Percentiles rank a stretch among this genome's conserved stretches.
Evolutionary conservation across 148 eudicot genomes (phyloP).

Genomic region (Rhododendron molle): DNA sequence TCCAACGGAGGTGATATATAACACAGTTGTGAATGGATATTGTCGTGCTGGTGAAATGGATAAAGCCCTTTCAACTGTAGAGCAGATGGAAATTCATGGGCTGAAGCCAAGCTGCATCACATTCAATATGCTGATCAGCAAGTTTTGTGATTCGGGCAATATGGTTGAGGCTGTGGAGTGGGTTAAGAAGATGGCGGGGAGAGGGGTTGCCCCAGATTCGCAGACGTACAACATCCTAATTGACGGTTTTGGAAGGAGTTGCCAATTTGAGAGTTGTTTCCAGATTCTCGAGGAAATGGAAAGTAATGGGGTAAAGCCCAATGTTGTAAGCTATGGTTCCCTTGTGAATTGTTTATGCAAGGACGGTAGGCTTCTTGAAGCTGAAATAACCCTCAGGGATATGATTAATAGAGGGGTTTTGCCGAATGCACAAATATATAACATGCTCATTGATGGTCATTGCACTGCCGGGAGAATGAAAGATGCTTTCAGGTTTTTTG

Average conservation of each 20-base stretch:
- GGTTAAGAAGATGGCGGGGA: constrained; percentile 59
- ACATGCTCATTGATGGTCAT: constrained; percentile 68
- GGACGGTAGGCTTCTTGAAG: constrained; percentile 67
- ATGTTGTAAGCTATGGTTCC: constrained; percentile 71
- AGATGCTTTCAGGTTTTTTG: constrained; percentile 45
- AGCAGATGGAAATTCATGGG: constrained; percentile 50
- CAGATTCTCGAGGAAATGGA: constrained; percentile 68
- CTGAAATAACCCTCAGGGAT: constrained; percentile 56
- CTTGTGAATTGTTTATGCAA: constrained; percentile 67
- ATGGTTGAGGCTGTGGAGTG: constrained; percentile 56
- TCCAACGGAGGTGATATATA: constrained; percentile 56
- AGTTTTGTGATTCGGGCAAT: constrained; percentile 48
- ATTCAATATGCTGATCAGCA: constrained; percentile 53
- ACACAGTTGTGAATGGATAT: constrained; percentile 61
- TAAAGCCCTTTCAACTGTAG: constrained; percentile 39
- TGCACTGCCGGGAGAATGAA: constrained; percentile 51
- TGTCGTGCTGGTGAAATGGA: constrained; percentile 46
- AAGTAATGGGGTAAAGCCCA: constrained; percentile 47
- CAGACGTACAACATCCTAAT: constrained; percentile 71
- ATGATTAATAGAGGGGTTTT: constrained; percentile 54
- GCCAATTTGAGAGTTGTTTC: constrained; percentile 59
- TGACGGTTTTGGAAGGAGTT: constrained; percentile 59
- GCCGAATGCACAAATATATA: constrained; percentile 63
- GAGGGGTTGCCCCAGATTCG: constrained; percentile 43
- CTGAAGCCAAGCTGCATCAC: constrained; percentile 49